Evolutionary conservation across 805 yeast genomes (phyloP), one percentile per base, ranked within the genome.

Genomic region (Yarrowia sp.): DNA sequence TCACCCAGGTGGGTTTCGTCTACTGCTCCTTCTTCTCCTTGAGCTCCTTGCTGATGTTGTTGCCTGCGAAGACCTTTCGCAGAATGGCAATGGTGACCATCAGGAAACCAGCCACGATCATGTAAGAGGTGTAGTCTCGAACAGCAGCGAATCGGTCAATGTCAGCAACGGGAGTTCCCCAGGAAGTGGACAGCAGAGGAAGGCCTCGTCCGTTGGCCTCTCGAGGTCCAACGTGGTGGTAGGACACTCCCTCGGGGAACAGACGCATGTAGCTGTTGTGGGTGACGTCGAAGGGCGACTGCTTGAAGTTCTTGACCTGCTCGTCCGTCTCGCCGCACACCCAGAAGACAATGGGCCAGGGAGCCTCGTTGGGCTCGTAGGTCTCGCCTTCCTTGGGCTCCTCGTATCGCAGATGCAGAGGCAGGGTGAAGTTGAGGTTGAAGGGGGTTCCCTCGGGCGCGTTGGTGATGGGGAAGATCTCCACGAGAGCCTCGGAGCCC

Each of bases 371-470:
- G 32, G 71, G 46, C 6, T 64, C 66, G 8, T 65, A 62, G 3
- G 67, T 64, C 2, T 63, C 63, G 12, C 66, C 62, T 62, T 24
- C 61, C 55, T 39, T 67, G 25, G 86, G 85, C 29, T 66, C 67
- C 10, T 77, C 75, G 66, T 84, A 84, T 53, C 87, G 75, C 36
- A 83, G 77, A 68, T 84, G 87, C 65, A 81, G 68, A 6, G 79
- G 79, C 6, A 83, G 69, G 21, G 73, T 77, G 36, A 76, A 66
- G 4, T 68, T 66, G 21, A 69, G 66, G 16, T 56, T 59, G 13
- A 32, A 35, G 46, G 62, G 10, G 16, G 61, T 38, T 19, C 35
- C 46, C 4, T 19, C 27, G 7, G 47, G 61, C 14, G 47, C 29
- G 4, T 67, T 70, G 6, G 70, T 65, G 8, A 63, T 51, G 53